Percentiles rank a stretch among this genome's conserved stretches.
Evolutionary conservation across 805 yeast genomes (phyloP).

Genomic region (Lachancea mirantina): DNA sequence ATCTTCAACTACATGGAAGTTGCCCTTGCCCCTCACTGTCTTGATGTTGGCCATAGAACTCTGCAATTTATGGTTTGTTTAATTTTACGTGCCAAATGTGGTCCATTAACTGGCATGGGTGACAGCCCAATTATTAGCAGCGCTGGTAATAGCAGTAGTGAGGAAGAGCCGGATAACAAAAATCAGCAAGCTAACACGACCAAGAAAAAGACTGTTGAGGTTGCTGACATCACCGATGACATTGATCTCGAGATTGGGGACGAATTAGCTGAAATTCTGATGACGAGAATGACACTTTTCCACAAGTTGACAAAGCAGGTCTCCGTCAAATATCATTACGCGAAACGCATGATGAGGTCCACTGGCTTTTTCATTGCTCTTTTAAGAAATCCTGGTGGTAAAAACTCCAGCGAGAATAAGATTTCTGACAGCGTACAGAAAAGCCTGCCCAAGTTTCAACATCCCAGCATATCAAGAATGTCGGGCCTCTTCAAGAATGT

Average conservation of each 20-base stretch:
- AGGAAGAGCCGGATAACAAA: constrained; percentile 24
- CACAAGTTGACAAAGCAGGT: constrained; percentile 38
- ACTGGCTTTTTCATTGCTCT: constrained; percentile 37
- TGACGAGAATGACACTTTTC: constrained; percentile 38
- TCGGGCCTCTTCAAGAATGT: constrained; percentile 27
- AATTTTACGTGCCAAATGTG: constrained; percentile 42
- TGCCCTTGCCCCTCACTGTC: constrained; percentile 41
- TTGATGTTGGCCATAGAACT: constrained; percentile 49
- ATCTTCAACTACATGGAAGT: constrained; percentile 37
- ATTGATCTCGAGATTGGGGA: constrained; percentile 35
- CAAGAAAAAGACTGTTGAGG: constrained; percentile 22
- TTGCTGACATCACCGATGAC: constrained; percentile 25
- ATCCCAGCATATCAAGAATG: constrained; percentile 24
- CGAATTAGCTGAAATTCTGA: constrained; percentile 32
- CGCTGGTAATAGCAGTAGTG: constrained; percentile 13
- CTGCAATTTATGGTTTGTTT: constrained; percentile 52
- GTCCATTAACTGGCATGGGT: constrained; percentile 33
- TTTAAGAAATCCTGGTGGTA: constrained; percentile 29
- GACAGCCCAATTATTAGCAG: constrained; percentile 21
- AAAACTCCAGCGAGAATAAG: constrained; percentile 6
- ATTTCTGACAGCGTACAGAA: constrained; percentile 1
- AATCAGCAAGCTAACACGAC: constrained; percentile 11
- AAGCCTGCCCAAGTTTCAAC: constrained; percentile 10
- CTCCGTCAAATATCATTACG: constrained; percentile 54
- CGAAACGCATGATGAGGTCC: constrained; percentile 62